Evolutionary conservation across 495 filamentous ascomycete species (phyloP).

Genomic region (Penicillium paradoxum): DNA sequence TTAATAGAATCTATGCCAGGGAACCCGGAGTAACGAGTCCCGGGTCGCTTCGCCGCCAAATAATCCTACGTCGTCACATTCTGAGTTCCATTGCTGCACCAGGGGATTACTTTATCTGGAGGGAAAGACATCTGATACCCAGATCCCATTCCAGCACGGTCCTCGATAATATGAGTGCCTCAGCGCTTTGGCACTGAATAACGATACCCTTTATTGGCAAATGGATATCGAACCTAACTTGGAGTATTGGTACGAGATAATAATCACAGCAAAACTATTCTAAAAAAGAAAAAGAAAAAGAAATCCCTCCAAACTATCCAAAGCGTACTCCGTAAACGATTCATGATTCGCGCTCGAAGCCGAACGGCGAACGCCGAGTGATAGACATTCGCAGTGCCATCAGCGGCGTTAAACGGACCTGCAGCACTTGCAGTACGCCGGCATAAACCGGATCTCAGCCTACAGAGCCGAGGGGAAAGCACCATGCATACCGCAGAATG

Average conservation of each 20-base stretch:
- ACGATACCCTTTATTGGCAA: neutral
- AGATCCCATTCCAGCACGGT: neutral
- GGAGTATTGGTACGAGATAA: neutral
- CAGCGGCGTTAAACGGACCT: conserved; percentile 1
- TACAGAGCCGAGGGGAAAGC: neutral
- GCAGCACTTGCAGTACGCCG: neutral
- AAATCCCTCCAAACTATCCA: no score
- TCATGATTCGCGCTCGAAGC: no score
- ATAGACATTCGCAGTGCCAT: neutral
- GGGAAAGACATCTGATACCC: neutral
- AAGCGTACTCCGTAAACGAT: no score
- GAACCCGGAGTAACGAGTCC: neutral
- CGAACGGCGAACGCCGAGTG: neutral
- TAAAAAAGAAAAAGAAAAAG: neutral
- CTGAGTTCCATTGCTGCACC: neutral
- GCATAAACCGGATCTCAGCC: neutral
- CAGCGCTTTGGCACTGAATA: neutral
- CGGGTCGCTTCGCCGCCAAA: neutral
- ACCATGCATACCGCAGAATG: conserved; percentile 10
- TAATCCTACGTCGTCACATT: neutral
- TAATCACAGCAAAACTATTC: neutral
- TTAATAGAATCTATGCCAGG: neutral
- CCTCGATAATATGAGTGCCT: neutral
- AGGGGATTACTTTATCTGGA: neutral
- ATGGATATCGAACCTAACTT: neutral